Evolutionary conservation across 1,139 yeast genomes (phyloP), one percentile per base, ranked within the genome.

Genomic region (Nakaseomyces uthaithaninus): DNA sequence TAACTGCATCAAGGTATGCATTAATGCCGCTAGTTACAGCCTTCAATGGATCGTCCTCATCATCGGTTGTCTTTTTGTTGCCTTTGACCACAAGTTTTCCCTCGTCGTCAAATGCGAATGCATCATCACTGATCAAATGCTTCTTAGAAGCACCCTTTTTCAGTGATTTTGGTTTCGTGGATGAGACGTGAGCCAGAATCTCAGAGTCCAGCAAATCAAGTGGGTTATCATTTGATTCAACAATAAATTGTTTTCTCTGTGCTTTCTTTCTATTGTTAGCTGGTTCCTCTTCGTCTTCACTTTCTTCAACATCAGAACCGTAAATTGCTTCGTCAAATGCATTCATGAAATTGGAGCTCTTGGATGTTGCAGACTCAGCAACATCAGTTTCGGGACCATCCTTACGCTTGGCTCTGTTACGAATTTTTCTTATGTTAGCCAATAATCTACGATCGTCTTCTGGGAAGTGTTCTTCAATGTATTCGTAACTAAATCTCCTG

Each of bases 1-100:
- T 81, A 28, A 91, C 86, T 10, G 97, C 98, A 50, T 86, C 95
- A 52, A 87, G 75, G 59, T 91, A 91, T 1, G 96, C 96, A 59
- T 85, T 85, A 48, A 89, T 75, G 19, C 95, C 93, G 39, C 68
- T 67, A 1, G 67, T 61, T 33, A 65, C 53, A 4, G 64, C 47
- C 40, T 55, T 54, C 52, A 77, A 63, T 40, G 77, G 75, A 59
- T 77, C 82, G 36, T 72, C 76, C 4, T 68, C 71, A 14, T 59
- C 64, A n/a, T 56, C 59, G 4, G 31, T 20, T 14, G 27, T 27
- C 2, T 37, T 28, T 3, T 42, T 33, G 3, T 15, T 40, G 14
- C 66, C 70, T 28, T 68, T 71, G 45, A 75, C 66, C 27, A 76
- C 75, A 42, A 75, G 57, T 50, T 74, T 75, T 34, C 80, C 83